phyloP scores from a whole-genome alignment of 169 alveolate genomes.

The Babesia bovis region DNA sequence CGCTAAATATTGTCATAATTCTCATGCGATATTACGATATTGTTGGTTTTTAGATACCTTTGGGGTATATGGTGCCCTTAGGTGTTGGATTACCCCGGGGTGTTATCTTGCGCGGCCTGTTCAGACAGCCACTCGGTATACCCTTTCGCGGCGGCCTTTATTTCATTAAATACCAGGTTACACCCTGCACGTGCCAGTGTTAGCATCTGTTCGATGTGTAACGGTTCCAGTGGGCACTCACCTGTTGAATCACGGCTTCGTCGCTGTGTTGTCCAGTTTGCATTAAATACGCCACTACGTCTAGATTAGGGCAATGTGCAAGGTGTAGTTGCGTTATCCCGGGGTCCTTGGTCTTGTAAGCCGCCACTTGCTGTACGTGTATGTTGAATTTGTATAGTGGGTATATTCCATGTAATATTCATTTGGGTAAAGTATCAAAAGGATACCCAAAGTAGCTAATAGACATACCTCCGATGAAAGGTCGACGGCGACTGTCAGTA shows the following conservation, averaged over 20 bases:
- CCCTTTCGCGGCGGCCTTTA: constrained; percentile 4
- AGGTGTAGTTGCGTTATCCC: constrained; percentile 51
- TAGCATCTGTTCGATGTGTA: constrained; percentile 16
- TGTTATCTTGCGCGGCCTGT: too few relatives aligned
- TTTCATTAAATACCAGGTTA: constrained; percentile 35
- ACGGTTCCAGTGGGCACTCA: not conserved
- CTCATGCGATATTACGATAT: too few relatives aligned
- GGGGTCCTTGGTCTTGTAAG: constrained; percentile 38
- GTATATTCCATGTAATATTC: too few relatives aligned
- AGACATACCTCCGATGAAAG: constrained; percentile 32
- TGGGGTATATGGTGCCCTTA: too few relatives aligned
- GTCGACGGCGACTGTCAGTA: constrained; percentile 34
- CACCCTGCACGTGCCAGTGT: constrained; percentile 54
- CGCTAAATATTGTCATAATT: too few relatives aligned
- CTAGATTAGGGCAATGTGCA: constrained; percentile 48
- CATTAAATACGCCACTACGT: constrained; percentile 20
- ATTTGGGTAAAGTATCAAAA: not conserved
- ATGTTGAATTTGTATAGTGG: not conserved
- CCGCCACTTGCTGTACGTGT: constrained; percentile 28
- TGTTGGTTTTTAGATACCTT: too few relatives aligned
- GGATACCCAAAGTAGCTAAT: not conserved
- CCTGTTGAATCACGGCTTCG: constrained; percentile 5
- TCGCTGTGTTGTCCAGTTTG: constrained; percentile 33
- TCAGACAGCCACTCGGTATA: constrained; percentile 20
- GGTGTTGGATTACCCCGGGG: too few relatives aligned